Base-by-base conservation (phyloP, 2,329 filamentous ascomycete genomes). In the Chaetomium sp. region DNA sequence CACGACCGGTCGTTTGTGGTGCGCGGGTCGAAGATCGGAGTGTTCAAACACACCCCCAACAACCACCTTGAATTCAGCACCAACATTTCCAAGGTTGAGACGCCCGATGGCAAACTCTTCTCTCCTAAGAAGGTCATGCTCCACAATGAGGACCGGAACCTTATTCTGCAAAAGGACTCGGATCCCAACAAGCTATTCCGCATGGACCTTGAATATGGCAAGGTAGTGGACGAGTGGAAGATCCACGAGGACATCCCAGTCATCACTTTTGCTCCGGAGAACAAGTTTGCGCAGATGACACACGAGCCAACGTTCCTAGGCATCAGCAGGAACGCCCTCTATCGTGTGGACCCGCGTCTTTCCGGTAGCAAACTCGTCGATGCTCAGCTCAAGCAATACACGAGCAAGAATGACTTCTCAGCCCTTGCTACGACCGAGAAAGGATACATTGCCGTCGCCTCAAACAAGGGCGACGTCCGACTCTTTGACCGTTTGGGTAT, bases 161-260 rank as follows among this genome's bases (percentile, higher is more conserved):
- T 96, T 81, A 88, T 96, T 58, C 72, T 96, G 56, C 91, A 96
- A 70, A 91, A 95, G 64, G 78, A 79, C 49, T 70, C 85, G 51
- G 87, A 97, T 62, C 89, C 92, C 1, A 92, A 96, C 74, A 91
- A 89, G 51, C 80, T 99, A 1, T 99, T 91, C 70, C 89, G 89
- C 46, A 97, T 99, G 94, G 94, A 99, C 73, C 79, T 99, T 45
- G 92, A 99, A 71, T 95, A 95, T 64, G 94, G 94, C 63, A 97
- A 96, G 74, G 89, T 99, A 38, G 91, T 97, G 1, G 94, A 99
- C 67, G 94, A 99, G 72, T 99, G 94, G 94, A 96, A 96, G 65
- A 82, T 99, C 11, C 92, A 99, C 68, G 92, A 99, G 60, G 89
- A 97, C 68, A 96, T 99, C 54, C 87, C 89, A 0, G 89, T 97